Base-by-base conservation (phyloP, 1,284 basidiomycete species). In the Ganoderma boninense region DNA sequence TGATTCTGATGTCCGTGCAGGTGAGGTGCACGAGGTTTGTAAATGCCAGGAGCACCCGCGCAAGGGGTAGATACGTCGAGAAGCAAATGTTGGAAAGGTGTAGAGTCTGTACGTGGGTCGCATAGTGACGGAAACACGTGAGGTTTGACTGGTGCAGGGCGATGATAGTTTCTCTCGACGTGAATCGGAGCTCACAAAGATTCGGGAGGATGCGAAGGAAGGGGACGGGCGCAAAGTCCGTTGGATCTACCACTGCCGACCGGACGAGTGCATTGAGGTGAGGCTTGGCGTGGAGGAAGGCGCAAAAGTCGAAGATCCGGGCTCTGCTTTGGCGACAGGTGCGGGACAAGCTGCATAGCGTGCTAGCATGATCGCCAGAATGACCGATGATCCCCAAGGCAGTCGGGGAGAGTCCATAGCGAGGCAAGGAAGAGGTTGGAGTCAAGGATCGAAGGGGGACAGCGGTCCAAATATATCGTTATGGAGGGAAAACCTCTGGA, bases 331-430 rank as follows among this genome's bases (percentile, higher is more conserved):
- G 57, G 57, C 57, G 57, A 23, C 57, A 60, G 35, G 57, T 38
- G 57, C 38, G 35, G 20, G 57, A 38, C 16, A 60, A 60, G 38
- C 18, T 60, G 35, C 6, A 13, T 4, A 60, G 57, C 20, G 57
- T 35, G 16, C 18, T 29, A 7, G 29, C 8, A 35, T 57, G 29
- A 35, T 60, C 57, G 5, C 32, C 57, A 14, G 29, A 60, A 23
- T 60, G 57, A 20, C 57, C 20, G 7, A 60, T 23, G 35, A 60
- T n/a, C 57, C 57, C 57, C 54, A 57, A 20, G 54, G 54, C 14
- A 57, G 4, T 29, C 14, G 29, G 13, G 54, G 54, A 14, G 18
- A 35, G 20, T 57, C 32, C 54, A 57, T 57, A 18, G 29, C 16
- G 54, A 57, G 54, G 7, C 18, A 14, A 32, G 54, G 1, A 20